Conservation (phyloP, 2,329 filamentous ascomycete species). For the Pseudocercospora crystallina region DNA sequence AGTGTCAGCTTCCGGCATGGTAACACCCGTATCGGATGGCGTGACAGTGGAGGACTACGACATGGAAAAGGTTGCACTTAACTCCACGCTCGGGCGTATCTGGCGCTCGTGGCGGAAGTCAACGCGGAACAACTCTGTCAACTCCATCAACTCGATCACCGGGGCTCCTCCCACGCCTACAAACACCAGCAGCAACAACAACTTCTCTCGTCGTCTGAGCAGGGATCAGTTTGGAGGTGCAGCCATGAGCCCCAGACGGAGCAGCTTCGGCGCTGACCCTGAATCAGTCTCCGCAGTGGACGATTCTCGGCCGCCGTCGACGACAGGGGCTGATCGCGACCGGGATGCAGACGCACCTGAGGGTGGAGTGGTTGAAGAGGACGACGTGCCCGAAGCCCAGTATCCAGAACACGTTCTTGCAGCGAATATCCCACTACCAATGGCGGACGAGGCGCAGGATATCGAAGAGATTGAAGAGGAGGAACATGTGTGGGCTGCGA, state of each 20-base stretch:
- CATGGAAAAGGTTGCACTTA: slow-evolving; percentile 88
- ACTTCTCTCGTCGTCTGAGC: slow-evolving; percentile 20
- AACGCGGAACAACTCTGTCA: slow-evolving; percentile 49
- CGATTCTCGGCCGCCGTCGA: slow-evolving; percentile 23
- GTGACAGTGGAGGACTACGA: slow-evolving; percentile 76
- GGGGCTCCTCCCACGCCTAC: slow-evolving; percentile 17
- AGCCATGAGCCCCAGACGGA: slow-evolving; percentile 21
- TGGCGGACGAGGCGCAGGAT: slow-evolving; percentile 62
- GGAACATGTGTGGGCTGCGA: slow-evolving; percentile 48
- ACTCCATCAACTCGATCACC: slow-evolving; percentile 7
- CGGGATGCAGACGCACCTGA: slow-evolving; percentile 8
- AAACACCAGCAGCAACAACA: slow-evolving; percentile 13
- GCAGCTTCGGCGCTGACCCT: slow-evolving; percentile 22
- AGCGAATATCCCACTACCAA: slow-evolving; percentile 67
- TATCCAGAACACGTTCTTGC: slow-evolving; percentile 45
- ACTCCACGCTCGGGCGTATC: slow-evolving; percentile 80
- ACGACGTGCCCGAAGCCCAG: slow-evolving; percentile 40
- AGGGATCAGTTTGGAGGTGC: slow-evolving; percentile 17
- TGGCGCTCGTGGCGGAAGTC: slow-evolving; percentile 97
- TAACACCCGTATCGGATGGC: slow-evolving; percentile 17
- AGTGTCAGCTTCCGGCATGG: slow-evolving; percentile 21
- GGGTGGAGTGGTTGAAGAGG: slow-evolving; percentile 8
- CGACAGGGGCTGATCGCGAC: slow-evolving; percentile 11
- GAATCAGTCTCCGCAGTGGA: slow-evolving; percentile 24
- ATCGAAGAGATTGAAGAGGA: slow-evolving; percentile 66